phyloP scores from a whole-genome alignment of 208 protist species.

The Trypanosoma grayi region DNA sequence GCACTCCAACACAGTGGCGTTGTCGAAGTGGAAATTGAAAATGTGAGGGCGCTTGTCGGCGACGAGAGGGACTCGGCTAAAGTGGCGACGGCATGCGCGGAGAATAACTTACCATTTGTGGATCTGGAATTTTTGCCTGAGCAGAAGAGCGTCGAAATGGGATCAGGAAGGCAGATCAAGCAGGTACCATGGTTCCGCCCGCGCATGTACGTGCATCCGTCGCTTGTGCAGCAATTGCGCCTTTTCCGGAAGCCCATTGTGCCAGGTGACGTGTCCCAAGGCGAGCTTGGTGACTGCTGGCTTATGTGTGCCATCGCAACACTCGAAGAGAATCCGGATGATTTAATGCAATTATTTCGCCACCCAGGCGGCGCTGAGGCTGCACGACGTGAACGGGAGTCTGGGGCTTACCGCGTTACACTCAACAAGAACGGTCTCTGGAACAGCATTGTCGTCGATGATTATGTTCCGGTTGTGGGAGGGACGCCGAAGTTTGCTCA shows the following conservation, averaged over 20 bases:
- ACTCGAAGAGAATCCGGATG: constrained; percentile 43
- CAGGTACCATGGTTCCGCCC: constrained; percentile 73
- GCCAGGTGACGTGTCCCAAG: constrained; percentile 53
- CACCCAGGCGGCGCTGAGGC: constrained; percentile 48
- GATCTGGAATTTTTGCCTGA: constrained; percentile 75
- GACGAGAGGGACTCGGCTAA: constrained; percentile 44
- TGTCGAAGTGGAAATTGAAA: constrained; percentile 56
- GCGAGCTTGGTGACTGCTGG: constrained; percentile 86
- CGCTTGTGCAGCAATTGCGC: constrained; percentile 53
- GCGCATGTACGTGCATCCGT: constrained; percentile 43
- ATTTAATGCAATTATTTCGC: constrained; percentile 68
- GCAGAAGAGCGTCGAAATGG: constrained; percentile 46
- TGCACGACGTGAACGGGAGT: constrained; percentile 44
- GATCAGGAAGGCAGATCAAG: constrained; percentile 41
- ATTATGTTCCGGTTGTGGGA: constrained; percentile 77
- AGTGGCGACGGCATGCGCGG: constrained; percentile 49
- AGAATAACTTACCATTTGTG: constrained; percentile 61
- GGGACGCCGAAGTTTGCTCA: constrained; percentile 47
- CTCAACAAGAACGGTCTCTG: constrained; percentile 90
- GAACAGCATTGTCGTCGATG: constrained; percentile 83
- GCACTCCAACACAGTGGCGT: constrained; percentile 29
- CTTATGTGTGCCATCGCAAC: constrained; percentile 81
- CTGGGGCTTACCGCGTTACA: constrained; percentile 84
- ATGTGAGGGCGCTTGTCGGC: constrained; percentile 42
- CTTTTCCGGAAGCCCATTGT: constrained; percentile 71